phyloP scores from a whole-genome alignment of 2,329 filamentous ascomycete genomes.

The Phialophora chinensis region DNA sequence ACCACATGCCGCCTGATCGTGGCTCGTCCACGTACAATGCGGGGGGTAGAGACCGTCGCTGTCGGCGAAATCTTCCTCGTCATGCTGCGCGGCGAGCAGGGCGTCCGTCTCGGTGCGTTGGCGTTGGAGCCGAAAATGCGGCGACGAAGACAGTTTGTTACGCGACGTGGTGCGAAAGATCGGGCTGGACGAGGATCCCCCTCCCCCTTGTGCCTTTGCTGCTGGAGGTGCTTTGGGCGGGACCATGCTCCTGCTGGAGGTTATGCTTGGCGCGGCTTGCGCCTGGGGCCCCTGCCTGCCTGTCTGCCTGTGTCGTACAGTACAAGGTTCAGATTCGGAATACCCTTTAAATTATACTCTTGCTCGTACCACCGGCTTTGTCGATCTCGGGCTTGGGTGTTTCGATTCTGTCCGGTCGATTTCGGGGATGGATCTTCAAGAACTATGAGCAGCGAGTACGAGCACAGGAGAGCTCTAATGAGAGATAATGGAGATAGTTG shows the following conservation, averaged over 20 bases:
- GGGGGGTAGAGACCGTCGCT: conserved; percentile 40
- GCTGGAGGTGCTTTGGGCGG: background rate
- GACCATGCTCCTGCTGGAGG: background rate
- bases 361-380: background rate
- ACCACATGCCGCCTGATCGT: conserved; percentile 13
- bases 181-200: background rate
- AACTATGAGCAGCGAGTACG: background rate
- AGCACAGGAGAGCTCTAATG: background rate
- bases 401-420: background rate
- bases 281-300: no score
- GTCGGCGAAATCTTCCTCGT: conserved; percentile 37
- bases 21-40: conserved; percentile 37
- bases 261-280: background rate
- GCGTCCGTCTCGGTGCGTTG: conserved; percentile 31
- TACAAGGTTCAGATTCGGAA: background rate
- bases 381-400: background rate
- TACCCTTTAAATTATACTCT: no score
- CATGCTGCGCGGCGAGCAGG: conserved; percentile 35
- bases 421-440: background rate
- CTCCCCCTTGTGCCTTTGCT: background rate
- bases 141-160: conserved; percentile 7
- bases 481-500: background rate
- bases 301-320: background rate
- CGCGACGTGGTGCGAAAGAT: background rate
- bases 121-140: conserved; percentile 28